Conservation (phyloP, 2,329 filamentous ascomycete species). For the Fusarium haematococcum region DNA sequence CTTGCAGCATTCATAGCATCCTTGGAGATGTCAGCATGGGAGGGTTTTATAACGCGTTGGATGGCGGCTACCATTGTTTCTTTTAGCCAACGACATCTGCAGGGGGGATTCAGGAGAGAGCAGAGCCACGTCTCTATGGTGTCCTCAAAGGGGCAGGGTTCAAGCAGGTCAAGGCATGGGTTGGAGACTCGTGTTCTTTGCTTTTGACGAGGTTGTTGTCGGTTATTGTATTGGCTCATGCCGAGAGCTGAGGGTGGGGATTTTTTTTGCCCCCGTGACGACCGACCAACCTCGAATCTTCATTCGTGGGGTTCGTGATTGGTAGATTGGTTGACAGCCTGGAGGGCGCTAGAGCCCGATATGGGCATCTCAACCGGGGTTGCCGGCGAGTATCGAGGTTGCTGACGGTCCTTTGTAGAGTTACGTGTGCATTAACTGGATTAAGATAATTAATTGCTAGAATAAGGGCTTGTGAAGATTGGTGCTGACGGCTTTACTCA, state of each 20-base stretch:
- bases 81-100: constrained; percentile 44
- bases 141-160: neutral
- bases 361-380: neutral
- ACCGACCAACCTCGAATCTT: neutral
- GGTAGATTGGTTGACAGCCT: neutral
- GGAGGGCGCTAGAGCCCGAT: neutral
- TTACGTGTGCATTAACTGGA: neutral
- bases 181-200: neutral
- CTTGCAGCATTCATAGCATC: constrained; percentile 54
- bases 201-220: neutral
- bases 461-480: neutral
- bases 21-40: constrained; percentile 25
- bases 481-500: neutral
- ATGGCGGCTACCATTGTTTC: constrained; percentile 40
- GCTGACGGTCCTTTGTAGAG: neutral
- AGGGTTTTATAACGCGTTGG: neutral
- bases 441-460: neutral
- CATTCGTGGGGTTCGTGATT: neutral
- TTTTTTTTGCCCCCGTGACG: constrained; percentile 5
- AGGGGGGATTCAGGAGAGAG: neutral
- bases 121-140: neutral
- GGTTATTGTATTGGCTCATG: neutral
- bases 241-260: neutral
- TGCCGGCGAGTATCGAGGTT: neutral
- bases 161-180: neutral